Conservation (phyloP, 305 asterid genomes). For the Fraxinus platypoda region DNA sequence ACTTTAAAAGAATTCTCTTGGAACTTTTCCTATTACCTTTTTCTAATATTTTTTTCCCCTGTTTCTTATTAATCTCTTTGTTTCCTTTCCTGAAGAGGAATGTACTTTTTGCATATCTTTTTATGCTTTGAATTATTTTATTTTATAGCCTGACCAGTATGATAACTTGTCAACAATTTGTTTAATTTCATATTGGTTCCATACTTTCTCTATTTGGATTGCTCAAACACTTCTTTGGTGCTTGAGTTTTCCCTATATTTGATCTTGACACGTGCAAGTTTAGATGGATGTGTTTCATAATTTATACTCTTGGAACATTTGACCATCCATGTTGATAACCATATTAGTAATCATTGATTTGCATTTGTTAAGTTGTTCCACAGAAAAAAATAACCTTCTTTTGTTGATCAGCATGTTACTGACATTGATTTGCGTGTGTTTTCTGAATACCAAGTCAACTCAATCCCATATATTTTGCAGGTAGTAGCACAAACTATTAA, state of each 20-base stretch:
- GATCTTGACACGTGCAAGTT: background rate
- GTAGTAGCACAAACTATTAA: conserved; percentile 82
- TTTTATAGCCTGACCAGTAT: background rate
- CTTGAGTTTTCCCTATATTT: background rate
- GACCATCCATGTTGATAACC: background rate
- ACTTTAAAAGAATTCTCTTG: background rate
- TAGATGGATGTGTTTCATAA: background rate
- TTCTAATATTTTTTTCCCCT: background rate
- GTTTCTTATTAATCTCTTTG: background rate
- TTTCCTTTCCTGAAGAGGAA: background rate
- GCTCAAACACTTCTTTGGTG: background rate
- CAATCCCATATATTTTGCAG: conserved; percentile 40
- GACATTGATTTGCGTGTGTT: conserved; percentile 10
- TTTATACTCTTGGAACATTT: background rate
- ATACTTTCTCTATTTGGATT: background rate
- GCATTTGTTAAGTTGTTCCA: background rate
- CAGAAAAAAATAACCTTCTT: background rate
- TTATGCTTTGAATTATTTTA: background rate
- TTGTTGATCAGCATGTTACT: background rate
- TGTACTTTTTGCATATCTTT: background rate
- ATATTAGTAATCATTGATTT: background rate
- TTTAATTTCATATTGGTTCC: background rate
- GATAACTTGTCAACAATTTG: background rate
- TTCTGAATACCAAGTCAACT: conserved; percentile 14
- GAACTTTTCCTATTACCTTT: background rate